Conservation (phyloP, 2,329 filamentous ascomycete genomes). For the Ramularia endophylla region DNA sequence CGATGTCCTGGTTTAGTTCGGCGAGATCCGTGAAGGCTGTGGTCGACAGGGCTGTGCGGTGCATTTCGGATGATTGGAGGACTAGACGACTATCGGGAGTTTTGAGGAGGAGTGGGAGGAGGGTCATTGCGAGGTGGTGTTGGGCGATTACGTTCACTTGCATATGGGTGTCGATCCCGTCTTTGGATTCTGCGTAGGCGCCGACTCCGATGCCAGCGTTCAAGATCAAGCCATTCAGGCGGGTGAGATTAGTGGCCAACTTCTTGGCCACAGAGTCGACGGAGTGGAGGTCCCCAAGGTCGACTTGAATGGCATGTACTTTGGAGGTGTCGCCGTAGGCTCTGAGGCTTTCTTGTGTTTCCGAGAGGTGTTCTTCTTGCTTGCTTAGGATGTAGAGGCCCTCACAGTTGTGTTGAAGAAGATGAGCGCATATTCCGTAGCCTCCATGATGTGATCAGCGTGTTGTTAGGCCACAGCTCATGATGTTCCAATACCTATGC, state of each 20-base stretch:
- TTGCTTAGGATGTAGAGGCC: constrained; percentile 46
- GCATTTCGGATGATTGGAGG: constrained; percentile 46
- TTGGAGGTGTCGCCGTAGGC: constrained; percentile 39
- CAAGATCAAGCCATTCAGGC: constrained; percentile 38
- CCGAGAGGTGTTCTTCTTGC: constrained; percentile 41
- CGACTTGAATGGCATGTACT: constrained; percentile 36
- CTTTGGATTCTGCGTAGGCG: constrained; percentile 42
- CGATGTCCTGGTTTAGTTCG: constrained; percentile 47
- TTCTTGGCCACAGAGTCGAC: constrained; percentile 38
- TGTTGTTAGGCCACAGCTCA: too few relatives aligned
- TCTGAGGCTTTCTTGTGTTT: constrained; percentile 41
- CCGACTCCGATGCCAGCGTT: constrained; percentile 37
- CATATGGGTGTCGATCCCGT: constrained; percentile 34
- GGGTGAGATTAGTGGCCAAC: constrained; percentile 37
- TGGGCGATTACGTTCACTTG: constrained; percentile 30
- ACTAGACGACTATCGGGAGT: constrained; percentile 46
- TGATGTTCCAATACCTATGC: too few relatives aligned
- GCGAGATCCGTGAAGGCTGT: constrained; percentile 39
- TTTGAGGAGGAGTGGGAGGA: constrained; percentile 30
- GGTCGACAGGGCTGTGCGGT: constrained; percentile 34
- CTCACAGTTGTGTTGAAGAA: constrained; percentile 45
- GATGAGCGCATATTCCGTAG: constrained; percentile 48
- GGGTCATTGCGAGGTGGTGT: constrained; percentile 41
- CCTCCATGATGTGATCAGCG: too few relatives aligned
- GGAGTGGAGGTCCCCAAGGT: constrained; percentile 32